Percentiles rank a stretch among this genome's conserved stretches.
phyloP scores from a whole-genome alignment of 306 rosid species.

The Dalbergia cultrata region DNA sequence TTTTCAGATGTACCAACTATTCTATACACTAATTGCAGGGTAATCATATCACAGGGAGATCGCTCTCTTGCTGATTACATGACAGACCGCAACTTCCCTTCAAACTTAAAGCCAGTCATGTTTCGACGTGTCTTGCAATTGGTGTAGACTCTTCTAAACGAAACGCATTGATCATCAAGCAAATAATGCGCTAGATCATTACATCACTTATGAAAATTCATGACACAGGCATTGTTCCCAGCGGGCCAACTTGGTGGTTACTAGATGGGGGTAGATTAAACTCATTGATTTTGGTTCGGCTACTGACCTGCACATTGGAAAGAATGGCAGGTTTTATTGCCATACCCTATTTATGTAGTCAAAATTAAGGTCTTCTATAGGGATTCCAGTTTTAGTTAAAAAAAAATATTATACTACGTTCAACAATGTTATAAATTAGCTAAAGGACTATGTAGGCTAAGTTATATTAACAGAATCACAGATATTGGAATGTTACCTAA shows the following conservation, averaged over 20 bases:
- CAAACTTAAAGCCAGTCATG: slow-evolving; percentile 76
- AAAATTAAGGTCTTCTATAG: background rate
- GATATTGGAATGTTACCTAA: background rate
- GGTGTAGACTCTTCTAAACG: slow-evolving; percentile 67
- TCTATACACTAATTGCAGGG: slow-evolving; percentile 54
- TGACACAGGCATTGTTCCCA: slow-evolving; percentile 77
- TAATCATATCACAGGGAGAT: slow-evolving; percentile 67
- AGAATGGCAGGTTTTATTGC: slow-evolving; percentile 83
- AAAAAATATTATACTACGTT: background rate
- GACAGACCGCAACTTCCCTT: slow-evolving; percentile 71
- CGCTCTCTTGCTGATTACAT: slow-evolving; percentile 74
- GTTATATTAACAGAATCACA: background rate
- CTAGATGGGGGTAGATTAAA: slow-evolving; percentile 69
- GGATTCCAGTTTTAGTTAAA: background rate
- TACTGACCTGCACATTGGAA: slow-evolving; percentile 79
- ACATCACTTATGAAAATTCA: slow-evolving; percentile 79
- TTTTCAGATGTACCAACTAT: slow-evolving; percentile 33
- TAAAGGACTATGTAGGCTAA: background rate
- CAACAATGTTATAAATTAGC: background rate
- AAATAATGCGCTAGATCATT: slow-evolving; percentile 78
- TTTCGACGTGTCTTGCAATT: slow-evolving; percentile 77
- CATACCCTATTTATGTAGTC: slow-evolving; percentile 9
- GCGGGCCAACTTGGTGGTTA: slow-evolving; percentile 87
- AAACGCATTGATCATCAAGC: slow-evolving; percentile 80
- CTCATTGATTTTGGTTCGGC: slow-evolving; percentile 91